phyloP scores from a whole-genome alignment of 148 eudicot genomes.

The Chenopodium berlandieri region DNA sequence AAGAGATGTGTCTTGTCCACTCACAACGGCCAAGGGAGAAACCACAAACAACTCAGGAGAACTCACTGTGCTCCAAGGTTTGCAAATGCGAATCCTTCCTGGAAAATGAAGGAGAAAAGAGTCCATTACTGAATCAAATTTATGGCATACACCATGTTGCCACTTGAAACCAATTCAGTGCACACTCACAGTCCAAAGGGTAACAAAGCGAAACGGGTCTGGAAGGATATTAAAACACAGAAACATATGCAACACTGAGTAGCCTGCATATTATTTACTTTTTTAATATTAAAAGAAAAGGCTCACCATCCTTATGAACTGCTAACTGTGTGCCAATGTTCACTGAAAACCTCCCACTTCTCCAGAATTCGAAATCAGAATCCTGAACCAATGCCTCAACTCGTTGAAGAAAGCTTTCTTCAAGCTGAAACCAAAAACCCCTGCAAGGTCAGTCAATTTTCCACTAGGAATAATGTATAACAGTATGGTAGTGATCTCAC shows the following conservation, averaged over 20 bases:
- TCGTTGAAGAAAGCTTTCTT: constrained; percentile 46
- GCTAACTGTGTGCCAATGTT: constrained; percentile 53
- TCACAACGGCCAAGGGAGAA: constrained; percentile 79
- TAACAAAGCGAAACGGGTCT: too few relatives aligned
- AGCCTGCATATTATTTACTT: neutral
- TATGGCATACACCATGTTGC: neutral
- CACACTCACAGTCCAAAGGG: neutral
- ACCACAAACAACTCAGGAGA: constrained; percentile 64
- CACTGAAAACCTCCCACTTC: constrained; percentile 64
- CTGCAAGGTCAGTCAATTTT: constrained; percentile 20
- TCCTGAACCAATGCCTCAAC: constrained; percentile 47
- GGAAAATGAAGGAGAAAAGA: constrained; percentile 7
- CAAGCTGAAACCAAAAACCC: constrained; percentile 50
- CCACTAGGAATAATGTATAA: neutral
- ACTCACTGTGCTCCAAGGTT: constrained; percentile 31
- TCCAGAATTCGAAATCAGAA: constrained; percentile 63
- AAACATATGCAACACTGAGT: neutral
- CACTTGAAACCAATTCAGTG: neutral
- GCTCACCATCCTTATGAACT: constrained; percentile 29
- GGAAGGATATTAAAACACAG: neutral
- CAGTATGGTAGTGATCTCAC: constrained; percentile 39
- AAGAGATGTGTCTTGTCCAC: constrained; percentile 61
- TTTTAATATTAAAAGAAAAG: neutral
- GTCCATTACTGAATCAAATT: neutral
- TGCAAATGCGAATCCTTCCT: constrained; percentile 31